phyloP scores from a whole-genome alignment of 2,329 filamentous ascomycete species.

The Paecilomyces sp. region DNA sequence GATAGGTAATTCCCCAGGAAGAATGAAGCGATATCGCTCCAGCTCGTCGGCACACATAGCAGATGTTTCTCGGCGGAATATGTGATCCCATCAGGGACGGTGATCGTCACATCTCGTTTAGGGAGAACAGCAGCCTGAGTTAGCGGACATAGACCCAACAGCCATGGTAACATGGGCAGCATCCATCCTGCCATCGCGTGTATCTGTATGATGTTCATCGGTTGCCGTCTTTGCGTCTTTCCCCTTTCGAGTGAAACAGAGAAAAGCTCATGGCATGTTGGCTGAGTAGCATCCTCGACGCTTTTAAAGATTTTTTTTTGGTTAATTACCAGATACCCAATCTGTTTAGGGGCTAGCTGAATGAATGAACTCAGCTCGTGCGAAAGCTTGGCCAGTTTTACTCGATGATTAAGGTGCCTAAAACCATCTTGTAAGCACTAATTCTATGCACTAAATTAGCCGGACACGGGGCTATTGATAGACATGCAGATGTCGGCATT shows the following conservation, averaged over 20 bases:
- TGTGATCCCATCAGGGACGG: not conserved
- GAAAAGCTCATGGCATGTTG: not conserved
- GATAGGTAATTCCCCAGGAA: conserved; percentile 29
- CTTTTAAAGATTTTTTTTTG: not conserved
- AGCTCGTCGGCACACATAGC: conserved; percentile 2
- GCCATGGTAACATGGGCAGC: not conserved
- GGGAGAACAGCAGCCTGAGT: not conserved
- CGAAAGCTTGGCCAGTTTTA: not conserved
- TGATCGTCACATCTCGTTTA: not conserved
- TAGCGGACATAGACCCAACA: not conserved
- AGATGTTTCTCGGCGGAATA: not conserved
- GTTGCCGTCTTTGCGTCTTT: not conserved
- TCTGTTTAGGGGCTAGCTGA: not conserved
- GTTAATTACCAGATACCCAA: not conserved
- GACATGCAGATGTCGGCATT: not conserved
- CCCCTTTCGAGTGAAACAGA: not conserved
- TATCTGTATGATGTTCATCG: not conserved
- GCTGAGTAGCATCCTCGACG: not conserved
- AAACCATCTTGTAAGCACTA: not conserved
- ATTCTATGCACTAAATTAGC: not conserved
- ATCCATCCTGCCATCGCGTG: not conserved
- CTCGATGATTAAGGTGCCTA: not conserved
- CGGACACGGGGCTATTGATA: not conserved
- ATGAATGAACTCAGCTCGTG: not conserved
- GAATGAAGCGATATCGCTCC: conserved; percentile 20